phyloP scores from a whole-genome alignment of 345 rosid genomes.

The Bruguiera parviflora region DNA sequence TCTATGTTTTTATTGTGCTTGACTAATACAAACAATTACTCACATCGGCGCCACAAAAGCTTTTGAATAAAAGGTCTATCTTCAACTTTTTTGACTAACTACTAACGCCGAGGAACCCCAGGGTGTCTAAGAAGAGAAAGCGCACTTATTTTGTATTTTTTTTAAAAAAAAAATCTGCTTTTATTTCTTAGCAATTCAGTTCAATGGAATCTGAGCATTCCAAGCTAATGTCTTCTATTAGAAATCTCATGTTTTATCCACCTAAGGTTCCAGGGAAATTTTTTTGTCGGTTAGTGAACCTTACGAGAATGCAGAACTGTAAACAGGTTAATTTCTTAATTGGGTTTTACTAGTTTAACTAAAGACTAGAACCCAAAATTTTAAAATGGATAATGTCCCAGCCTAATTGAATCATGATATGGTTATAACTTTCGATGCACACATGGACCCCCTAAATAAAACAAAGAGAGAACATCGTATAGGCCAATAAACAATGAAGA shows the following conservation, averaged over 20 bases:
- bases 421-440: background rate
- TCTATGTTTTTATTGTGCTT: no score
- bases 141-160: background rate
- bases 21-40: no score
- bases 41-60: no score
- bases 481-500: background rate
- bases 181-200: no score
- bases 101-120: background rate
- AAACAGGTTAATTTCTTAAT: background rate
- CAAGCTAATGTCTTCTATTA: no score
- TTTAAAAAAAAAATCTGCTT: no score
- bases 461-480: background rate
- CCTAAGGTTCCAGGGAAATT: no score
- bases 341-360: background rate
- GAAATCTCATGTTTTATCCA: no score
- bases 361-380: background rate
- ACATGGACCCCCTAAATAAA: background rate
- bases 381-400: background rate
- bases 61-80: background rate
- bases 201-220: no score
- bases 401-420: background rate
- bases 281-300: no score
- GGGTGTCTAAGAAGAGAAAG: background rate
- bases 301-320: slow-evolving; percentile 1
- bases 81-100: no score